Evolutionary conservation across 768 basidiomycete genomes (phyloP).

Genomic region (Lactarius vividus): DNA sequence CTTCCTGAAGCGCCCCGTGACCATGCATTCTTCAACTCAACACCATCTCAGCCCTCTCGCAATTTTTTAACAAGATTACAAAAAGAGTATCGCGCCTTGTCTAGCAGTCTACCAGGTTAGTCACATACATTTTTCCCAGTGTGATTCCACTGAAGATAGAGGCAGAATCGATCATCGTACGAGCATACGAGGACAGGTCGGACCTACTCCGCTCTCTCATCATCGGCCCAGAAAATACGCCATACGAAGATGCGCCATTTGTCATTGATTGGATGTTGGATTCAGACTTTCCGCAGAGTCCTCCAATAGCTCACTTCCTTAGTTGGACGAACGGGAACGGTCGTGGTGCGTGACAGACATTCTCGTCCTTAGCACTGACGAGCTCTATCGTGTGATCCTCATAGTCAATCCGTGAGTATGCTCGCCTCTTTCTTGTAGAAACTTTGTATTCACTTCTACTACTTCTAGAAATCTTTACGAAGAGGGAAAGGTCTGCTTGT

Average conservation of each 20-base stretch:
- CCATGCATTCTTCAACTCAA: constrained; percentile 71
- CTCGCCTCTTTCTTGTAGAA: background rate
- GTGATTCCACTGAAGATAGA: constrained; percentile 9
- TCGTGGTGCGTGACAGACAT: constrained; percentile 50
- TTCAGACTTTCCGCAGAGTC: constrained; percentile 76
- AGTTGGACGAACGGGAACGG: constrained; percentile 96
- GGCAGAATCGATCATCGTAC: constrained; percentile 81
- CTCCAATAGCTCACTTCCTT: constrained; percentile 85
- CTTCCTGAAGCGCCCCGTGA: constrained; percentile 73
- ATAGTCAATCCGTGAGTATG: constrained; percentile 72
- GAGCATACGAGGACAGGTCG: constrained; percentile 85
- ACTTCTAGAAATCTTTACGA: constrained; percentile 78
- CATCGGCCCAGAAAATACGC: constrained; percentile 90
- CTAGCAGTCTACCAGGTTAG: constrained; percentile 79
- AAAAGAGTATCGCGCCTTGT: constrained; percentile 80
- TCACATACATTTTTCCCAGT: background rate
- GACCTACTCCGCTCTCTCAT: constrained; percentile 88
- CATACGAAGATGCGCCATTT: constrained; percentile 93
- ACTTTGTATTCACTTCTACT: background rate
- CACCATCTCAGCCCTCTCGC: constrained; percentile 64
- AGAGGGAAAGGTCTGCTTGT: constrained; percentile 92
- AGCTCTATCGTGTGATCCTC: background rate
- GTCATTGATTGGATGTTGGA: constrained; percentile 93
- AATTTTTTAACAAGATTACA: constrained; percentile 71
- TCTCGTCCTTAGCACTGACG: background rate